These are phyloP conservation scores for Trichosporon coremiiforme DNA, from an alignment of 1,284 basidiomycete genomes.

Conservation along the genomic window DNA sequence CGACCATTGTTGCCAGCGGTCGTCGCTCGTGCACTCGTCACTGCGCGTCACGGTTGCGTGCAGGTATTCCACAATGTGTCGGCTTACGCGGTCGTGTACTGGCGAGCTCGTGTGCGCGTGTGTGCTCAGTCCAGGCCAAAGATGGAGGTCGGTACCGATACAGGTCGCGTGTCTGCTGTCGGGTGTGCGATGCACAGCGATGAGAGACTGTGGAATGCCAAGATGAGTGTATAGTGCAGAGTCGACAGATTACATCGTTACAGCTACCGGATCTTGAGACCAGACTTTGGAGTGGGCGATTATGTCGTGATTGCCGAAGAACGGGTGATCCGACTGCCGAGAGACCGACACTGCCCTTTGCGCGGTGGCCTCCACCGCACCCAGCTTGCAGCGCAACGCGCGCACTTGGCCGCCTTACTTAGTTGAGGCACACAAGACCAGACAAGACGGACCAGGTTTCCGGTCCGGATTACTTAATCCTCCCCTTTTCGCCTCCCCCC, in stretches of 20 bases:
- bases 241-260: neutral
- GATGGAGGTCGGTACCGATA: neutral
- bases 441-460: neutral
- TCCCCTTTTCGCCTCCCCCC: neutral
- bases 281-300: neutral
- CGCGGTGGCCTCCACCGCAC: neutral
- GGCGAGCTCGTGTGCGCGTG: no score
- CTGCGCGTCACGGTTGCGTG: no score
- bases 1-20: no score
- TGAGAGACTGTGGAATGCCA: neutral
- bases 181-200: neutral
- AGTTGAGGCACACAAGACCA: no score
- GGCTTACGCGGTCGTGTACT: neutral
- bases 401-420: no score
- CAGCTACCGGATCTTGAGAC: neutral
- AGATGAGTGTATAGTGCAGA: neutral
- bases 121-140: neutral
- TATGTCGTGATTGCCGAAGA: slow-evolving; percentile 19
- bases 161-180: no score
- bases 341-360: neutral
- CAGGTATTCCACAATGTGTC: neutral
- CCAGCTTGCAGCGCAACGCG: no score
- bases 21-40: no score
- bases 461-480: neutral
- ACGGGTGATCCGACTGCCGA: slow-evolving; percentile 4